Base-by-base conservation (phyloP, 495 filamentous ascomycete species). In the Parachaetomium inaequale region DNA sequence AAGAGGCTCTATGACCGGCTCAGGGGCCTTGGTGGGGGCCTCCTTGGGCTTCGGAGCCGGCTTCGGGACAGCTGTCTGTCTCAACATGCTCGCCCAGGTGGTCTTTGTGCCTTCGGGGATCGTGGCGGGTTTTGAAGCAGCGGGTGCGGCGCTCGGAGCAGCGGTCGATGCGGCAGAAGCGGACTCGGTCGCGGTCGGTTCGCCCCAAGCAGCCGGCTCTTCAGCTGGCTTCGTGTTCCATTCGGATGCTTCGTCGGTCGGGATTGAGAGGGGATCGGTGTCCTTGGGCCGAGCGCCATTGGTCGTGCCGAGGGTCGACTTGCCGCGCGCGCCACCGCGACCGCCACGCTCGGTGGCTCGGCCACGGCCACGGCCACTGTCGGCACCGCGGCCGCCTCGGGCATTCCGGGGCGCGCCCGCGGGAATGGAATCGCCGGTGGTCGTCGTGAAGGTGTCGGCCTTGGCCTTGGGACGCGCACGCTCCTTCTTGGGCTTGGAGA, bases 401-500 rank as follows among this genome's bases (percentile, higher is more conserved):
- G 70, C 68, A 58, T 73, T 70, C 58, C 76, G 71, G 58, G 67
- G 72, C 32, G 66, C 73, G 62, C 74, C 68, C 42, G 77, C 69
- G 19, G 68, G 62, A 42, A 74, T 69, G 7, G 85, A 75, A 67
- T 82, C 75, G 63, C 78, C 79, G 63, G 80, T 73, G 19, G 81
- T 78, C 57, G 84, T 79, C 55, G 78, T 80, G 36, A 82, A 75
- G 15, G 79, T 68, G 38, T 81, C 71, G 59, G 94, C 89, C 79
- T 96, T 93, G 61, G 82, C 77, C 82, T 96, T 99, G 55, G 93
- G 84, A 64, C 87, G 87, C 66, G 85, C 82, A 64, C 90, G 82
- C 71, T 94, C 90, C 76, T 92, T 90, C 71, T 87, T 88, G 74
- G 88, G 87, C 82, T 96, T 96, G 78, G 93, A 91, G 70, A 98